A percentile compares a stretch with the other conserved stretches of the same genome.
Conservation (phyloP, 768 basidiomycete species). For the Tubosaeta sp. region DNA sequence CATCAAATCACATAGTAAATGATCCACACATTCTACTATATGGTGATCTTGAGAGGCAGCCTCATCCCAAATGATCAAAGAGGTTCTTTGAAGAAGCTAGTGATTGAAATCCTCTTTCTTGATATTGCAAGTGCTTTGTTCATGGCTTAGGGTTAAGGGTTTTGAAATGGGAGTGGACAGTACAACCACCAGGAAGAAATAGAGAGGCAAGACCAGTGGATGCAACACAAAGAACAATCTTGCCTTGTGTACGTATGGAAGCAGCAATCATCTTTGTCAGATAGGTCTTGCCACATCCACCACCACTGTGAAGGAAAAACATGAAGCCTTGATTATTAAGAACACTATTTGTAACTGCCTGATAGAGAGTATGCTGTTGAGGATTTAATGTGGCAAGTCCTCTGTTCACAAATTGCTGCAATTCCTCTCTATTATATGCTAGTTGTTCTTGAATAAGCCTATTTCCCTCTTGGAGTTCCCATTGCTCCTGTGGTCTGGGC, state of each 20-base stretch:
- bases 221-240: slow-evolving; percentile 44
- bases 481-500: neutral
- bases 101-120: neutral
- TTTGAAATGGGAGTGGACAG: slow-evolving; percentile 15
- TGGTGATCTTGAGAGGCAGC: neutral
- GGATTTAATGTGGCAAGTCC: neutral
- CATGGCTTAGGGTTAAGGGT: neutral
- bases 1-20: neutral
- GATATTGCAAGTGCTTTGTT: neutral
- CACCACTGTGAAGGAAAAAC: slow-evolving; percentile 42
- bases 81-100: neutral
- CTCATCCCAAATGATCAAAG: neutral
- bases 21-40: neutral
- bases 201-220: slow-evolving; percentile 35
- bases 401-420: neutral
- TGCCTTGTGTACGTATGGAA: slow-evolving; percentile 20
- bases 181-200: neutral
- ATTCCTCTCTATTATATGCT: neutral
- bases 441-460: neutral
- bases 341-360: neutral
- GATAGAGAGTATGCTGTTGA: neutral
- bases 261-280: slow-evolving; percentile 35
- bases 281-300: slow-evolving; percentile 46
- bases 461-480: neutral
- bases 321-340: neutral